Evolutionary conservation across 176 grass and related monocot genomes (phyloP).

Genomic region (barley (Hordeum vulgare)): MorexV3_pseudomolecules_assembly NC_058518.1:124407525-124408024

Average conservation of each 20-base stretch:
- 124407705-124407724: not conserved
- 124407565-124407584: too few species aligned
- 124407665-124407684: too few species aligned
- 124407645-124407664: too few species aligned
- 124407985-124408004: not conserved
- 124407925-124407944: not conserved
- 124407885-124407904: not conserved
- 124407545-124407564: too few species aligned
- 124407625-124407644: too few species aligned
- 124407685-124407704: not conserved
- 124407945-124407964: not conserved
- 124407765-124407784: not conserved
- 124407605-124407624: too few species aligned
- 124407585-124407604: too few species aligned
- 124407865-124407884: not conserved
- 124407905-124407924: not conserved
- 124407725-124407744: not conserved
- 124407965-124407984: not conserved
- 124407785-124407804: not conserved
- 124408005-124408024: not conserved
- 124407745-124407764: not conserved
- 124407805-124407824: conserved; percentile 7
- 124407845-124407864: conserved; percentile 10
- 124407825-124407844: not conserved
- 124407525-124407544: too few species aligned